Conservation (phyloP, 2,329 filamentous ascomycete species). For the Clarireedia paspali region DNA sequence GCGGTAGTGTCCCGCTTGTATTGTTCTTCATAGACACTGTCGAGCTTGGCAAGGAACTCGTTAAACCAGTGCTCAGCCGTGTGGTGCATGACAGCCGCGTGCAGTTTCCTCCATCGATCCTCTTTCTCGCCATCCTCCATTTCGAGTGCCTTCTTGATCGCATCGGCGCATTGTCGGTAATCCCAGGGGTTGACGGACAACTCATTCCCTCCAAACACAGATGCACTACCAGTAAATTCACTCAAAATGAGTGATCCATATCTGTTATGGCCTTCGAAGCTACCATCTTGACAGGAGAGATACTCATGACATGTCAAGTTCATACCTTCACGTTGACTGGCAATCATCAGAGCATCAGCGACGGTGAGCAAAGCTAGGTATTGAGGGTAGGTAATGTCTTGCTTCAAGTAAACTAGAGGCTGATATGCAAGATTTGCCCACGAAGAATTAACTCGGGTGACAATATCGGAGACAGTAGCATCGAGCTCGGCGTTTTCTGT, state of each 20-base stretch:
- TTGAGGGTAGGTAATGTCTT: conserved; percentile 87
- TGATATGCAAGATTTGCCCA: conserved; percentile 89
- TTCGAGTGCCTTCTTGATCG: conserved; percentile 75
- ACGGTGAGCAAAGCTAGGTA: conserved; percentile 88
- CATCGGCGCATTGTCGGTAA: conserved; percentile 78
- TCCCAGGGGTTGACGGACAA: conserved; percentile 94
- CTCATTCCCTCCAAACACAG: conserved; percentile 72
- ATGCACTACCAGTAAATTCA: conserved; percentile 89
- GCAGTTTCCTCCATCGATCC: conserved; percentile 65
- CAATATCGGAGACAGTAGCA: conserved; percentile 84
- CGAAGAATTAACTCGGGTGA: conserved; percentile 85
- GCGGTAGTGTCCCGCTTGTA: conserved; percentile 76
- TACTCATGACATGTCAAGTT: conserved; percentile 94
- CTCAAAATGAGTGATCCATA: conserved; percentile 86
- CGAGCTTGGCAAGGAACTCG: conserved; percentile 63
- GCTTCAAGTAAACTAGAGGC: conserved; percentile 86
- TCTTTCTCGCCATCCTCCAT: conserved; percentile 71
- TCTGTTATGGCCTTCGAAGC: conserved; percentile 60
- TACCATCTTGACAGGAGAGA: conserved; percentile 85
- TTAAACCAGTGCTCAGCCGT: conserved; percentile 82
- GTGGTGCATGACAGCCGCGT: conserved; percentile 67
- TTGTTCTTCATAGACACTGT: conserved; percentile 75
- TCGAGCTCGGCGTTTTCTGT: conserved; percentile 84
- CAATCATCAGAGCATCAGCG: conserved; percentile 89
- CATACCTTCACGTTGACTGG: conserved; percentile 93